Base-by-base conservation (phyloP, 75 land plant species). In the Cunninghamia lanceolata region DNA sequence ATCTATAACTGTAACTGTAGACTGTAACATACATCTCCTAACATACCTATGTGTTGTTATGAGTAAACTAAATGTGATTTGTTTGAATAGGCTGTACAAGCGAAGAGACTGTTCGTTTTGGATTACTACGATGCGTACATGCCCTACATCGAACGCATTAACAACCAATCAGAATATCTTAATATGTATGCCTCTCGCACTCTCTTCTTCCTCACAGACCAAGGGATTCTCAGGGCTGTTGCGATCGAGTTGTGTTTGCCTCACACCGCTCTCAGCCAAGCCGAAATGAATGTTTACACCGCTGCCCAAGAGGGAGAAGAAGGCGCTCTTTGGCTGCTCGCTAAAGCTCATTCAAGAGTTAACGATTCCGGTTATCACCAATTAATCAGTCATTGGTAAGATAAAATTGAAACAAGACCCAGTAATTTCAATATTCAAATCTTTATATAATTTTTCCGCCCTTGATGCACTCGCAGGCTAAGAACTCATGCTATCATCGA, bases 161-260 rank as follows among this genome's bases (percentile, higher is more conserved):
- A 96, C 84, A 35, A 87, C 13, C 90, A 85, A 76, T 39, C 68
- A 1, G 90, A 88, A 3, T 73, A 85, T 10, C 84, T 88, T n/a
- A 87, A 93, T 59, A 86, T 84, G 3, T 94, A 94, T 86, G 96
- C 96, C 38, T 45, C 94, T 0, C 84, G 95, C 40, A 93, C 95
- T 35, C 40, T 95, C n/a, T n/a, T n/a, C n/a, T n/a, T n/a, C n/a
- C n/a, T n/a, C n/a, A n/a, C n/a, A n/a, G n/a, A n/a, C n/a, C n/a
- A n/a, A n/a, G n/a, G n/a, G n/a, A n/a, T n/a, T n/a, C n/a, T n/a
- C n/a, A n/a, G n/a, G n/a, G n/a, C 21, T 86, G 15, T 93, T 36
- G 95, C 92, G 15, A 95, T 95, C 34, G 96, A 95, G 87, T 52
- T 95, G 34, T 90, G 96, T 87, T 63, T 91, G 53, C 94, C 94